Evolutionary conservation across 768 basidiomycete genomes (phyloP).

Genomic region (Lactifluus subvellereus): DNA sequence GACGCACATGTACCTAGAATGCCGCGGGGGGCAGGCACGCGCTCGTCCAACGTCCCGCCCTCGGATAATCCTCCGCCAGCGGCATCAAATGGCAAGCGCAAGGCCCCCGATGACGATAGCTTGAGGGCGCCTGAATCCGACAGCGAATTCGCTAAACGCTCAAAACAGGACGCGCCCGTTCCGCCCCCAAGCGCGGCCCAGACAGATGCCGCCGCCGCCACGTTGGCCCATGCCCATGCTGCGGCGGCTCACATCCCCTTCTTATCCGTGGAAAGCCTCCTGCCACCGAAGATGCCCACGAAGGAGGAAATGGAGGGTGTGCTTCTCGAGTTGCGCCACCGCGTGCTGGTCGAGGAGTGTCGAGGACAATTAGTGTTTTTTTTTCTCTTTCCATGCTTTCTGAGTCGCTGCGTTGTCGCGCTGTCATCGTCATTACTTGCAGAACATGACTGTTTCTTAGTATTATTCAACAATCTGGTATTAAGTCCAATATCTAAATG

Average conservation of each 20-base stretch:
- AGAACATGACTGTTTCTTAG: neutral
- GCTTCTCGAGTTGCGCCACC: conserved; percentile 70
- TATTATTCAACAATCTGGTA: conserved; percentile 5
- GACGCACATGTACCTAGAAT: conserved; percentile 50
- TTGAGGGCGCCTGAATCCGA: conserved; percentile 31
- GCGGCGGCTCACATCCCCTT: conserved; percentile 69
- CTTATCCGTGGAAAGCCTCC: conserved; percentile 62
- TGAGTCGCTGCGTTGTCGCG: neutral
- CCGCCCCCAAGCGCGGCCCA: conserved; percentile 10
- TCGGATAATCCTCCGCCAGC: conserved; percentile 25
- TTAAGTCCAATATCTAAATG: neutral
- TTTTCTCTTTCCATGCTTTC: neutral
- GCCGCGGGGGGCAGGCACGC: conserved; percentile 35
- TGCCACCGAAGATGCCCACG: conserved; percentile 71
- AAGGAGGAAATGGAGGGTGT: conserved; percentile 74
- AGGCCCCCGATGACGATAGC: conserved; percentile 45
- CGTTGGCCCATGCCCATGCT: conserved; percentile 41
- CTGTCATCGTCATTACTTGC: neutral
- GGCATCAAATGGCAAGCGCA: conserved; percentile 44
- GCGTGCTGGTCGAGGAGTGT: conserved; percentile 77
- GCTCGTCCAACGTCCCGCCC: conserved; percentile 26
- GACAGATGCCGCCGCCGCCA: conserved; percentile 23
- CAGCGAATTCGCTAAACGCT: conserved; percentile 30
- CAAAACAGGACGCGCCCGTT: conserved; percentile 27
- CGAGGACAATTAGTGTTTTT: conserved; percentile 39